Evolutionary conservation across 305 asterid genomes (phyloP).

Genomic region (Galium porrigens): DNA sequence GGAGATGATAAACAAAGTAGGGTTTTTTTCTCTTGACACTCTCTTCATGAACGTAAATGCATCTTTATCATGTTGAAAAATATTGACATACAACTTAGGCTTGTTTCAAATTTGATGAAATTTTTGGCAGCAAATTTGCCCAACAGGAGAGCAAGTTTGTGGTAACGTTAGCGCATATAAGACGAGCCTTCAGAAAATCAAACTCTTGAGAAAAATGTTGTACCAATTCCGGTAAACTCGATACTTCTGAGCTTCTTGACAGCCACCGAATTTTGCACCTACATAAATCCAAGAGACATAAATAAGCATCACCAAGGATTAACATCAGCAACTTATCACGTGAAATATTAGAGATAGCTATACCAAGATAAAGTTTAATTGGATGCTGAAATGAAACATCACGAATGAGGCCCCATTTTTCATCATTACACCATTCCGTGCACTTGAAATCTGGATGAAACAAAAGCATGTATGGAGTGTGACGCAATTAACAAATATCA

Average conservation of each 20-base stretch:
- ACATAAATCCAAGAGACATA: background rate
- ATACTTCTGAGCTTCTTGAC: slow-evolving; percentile 58
- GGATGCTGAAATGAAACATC: slow-evolving; percentile 85
- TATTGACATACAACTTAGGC: background rate
- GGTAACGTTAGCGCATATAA: background rate
- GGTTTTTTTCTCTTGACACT: background rate
- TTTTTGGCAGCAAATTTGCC: background rate
- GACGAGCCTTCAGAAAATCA: slow-evolving; percentile 14
- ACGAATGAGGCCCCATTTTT: slow-evolving; percentile 56
- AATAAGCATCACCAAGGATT: background rate
- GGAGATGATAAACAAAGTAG: background rate
- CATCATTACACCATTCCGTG: slow-evolving; percentile 58
- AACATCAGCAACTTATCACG: background rate
- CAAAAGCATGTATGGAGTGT: slow-evolving; percentile 2
- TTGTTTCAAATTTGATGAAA: background rate
- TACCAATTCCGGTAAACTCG: slow-evolving; percentile 53
- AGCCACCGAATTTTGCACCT: slow-evolving; percentile 87
- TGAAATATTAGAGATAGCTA: slow-evolving; percentile 7
- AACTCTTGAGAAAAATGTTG: slow-evolving; percentile 14
- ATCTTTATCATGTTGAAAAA: slow-evolving; percentile 2
- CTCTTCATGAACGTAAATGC: background rate
- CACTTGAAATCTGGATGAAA: slow-evolving; percentile 53
- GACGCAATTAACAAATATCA: background rate
- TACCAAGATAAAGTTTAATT: slow-evolving; percentile 81
- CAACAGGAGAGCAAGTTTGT: background rate